Evolutionary conservation across 192 early-diverging fungal genomes (phyloP).

Genomic region (Entomortierella parvispora): DNA sequence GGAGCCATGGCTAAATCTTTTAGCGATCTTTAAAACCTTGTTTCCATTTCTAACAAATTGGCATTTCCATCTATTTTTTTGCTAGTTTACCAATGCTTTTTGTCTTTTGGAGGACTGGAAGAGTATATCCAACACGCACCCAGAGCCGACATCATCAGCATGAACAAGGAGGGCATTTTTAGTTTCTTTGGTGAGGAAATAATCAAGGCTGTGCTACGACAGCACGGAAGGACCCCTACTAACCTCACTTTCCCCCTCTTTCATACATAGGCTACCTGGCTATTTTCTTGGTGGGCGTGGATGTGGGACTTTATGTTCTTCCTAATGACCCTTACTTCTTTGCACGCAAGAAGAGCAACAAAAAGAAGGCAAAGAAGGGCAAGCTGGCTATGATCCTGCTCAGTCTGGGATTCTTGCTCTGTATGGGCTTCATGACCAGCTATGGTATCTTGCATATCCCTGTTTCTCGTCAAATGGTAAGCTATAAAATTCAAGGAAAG

Average conservation of each 20-base stretch:
- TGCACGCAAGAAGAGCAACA: conserved; percentile 46
- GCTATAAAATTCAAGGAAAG: no score
- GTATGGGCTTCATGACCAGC: conserved; percentile 58
- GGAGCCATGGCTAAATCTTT: not conserved
- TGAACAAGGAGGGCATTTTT: conserved; percentile 92
- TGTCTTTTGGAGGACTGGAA: conserved; percentile 68
- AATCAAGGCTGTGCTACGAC: not conserved
- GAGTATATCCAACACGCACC: conserved; percentile 81
- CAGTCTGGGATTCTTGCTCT: conserved; percentile 55
- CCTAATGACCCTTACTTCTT: conserved; percentile 54
- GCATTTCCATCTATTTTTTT: not conserved
- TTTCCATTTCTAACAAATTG: not conserved
- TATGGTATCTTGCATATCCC: conserved; percentile 64
- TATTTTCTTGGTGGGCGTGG: conserved; percentile 83
- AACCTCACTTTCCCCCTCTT: not conserved
- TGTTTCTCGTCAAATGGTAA: conserved; percentile 80
- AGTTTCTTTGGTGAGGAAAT: conserved; percentile 74
- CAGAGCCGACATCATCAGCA: conserved; percentile 74
- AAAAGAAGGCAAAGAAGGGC: conserved; percentile 54
- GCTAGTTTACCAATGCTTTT: conserved; percentile 69
- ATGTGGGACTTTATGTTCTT: conserved; percentile 74
- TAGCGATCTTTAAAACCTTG: conserved; percentile 3
- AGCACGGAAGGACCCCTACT: not conserved
- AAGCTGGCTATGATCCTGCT: conserved; percentile 57
- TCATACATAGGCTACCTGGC: conserved; percentile 75